Conservation (phyloP, 2,329 filamentous ascomycete genomes). For the Penicillium oxalicum region DNA sequence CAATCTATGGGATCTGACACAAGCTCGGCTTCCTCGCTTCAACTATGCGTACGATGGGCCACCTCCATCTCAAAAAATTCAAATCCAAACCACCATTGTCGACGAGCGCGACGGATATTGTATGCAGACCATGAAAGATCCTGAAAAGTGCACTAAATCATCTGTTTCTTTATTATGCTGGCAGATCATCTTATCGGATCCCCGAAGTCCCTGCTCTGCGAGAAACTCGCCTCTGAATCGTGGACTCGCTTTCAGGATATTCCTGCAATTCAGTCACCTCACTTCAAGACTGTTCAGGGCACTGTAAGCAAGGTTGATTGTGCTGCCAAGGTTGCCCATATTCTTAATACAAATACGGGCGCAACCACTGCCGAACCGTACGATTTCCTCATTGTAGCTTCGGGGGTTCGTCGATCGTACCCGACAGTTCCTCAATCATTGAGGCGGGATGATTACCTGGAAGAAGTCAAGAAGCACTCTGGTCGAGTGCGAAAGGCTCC, state of each 20-base stretch:
- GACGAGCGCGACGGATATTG: slow-evolving; percentile 81
- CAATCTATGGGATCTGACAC: slow-evolving; percentile 61
- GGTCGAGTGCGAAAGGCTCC: slow-evolving; percentile 43
- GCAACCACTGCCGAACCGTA: slow-evolving; percentile 45
- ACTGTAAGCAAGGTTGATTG: slow-evolving; percentile 57
- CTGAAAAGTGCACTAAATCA: background rate
- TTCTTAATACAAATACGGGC: slow-evolving; percentile 47
- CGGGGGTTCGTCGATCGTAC: slow-evolving; percentile 63
- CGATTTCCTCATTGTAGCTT: slow-evolving; percentile 69
- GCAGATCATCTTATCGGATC: slow-evolving; percentile 70
- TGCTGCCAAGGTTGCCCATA: slow-evolving; percentile 53
- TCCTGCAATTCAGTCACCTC: slow-evolving; percentile 57
- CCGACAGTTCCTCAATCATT: slow-evolving; percentile 66
- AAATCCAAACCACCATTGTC: slow-evolving; percentile 65
- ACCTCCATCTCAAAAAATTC: slow-evolving; percentile 40
- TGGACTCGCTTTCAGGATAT: slow-evolving; percentile 67
- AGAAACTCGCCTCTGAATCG: slow-evolving; percentile 57
- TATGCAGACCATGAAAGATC: slow-evolving; percentile 32
- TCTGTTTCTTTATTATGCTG: background rate
- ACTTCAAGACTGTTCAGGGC: slow-evolving; percentile 61
- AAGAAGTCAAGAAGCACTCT: slow-evolving; percentile 20
- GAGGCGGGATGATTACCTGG: slow-evolving; percentile 20
- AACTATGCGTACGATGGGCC: slow-evolving; percentile 20
- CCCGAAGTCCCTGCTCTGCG: slow-evolving; percentile 63
- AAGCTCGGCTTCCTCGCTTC: slow-evolving; percentile 50